Base-by-base conservation (phyloP, 2,329 filamentous ascomycete genomes). In the Teratosphaeriaceae sp. region DNA sequence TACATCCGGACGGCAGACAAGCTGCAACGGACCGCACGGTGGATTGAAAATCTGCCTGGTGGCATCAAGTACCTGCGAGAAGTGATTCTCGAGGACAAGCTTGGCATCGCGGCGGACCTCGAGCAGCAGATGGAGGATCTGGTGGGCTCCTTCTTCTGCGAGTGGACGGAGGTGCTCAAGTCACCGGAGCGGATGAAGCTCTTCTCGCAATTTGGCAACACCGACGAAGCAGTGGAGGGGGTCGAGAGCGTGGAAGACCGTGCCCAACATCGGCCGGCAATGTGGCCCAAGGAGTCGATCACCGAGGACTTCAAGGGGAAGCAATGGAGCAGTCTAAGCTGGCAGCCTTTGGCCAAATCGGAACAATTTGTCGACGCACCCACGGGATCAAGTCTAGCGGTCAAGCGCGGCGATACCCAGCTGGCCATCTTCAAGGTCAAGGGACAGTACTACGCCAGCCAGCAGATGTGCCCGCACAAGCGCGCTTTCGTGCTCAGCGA, bases 391-490 rank as follows among this genome's bases (percentile, higher is more conserved):
- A 84, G 80, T 8, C 81, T 85, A 3, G 82, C 82, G 23, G 72
- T 95, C 65, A 92, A 94, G 71, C 78, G 86, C 33, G 86, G 88
- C 33, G 88, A 94, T 63, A 94, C 88, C 0, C 88, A 95, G 64
- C 75, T 95, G 2, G 88, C 88, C 6, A 71, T 95, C 41, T 95
- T 89, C 78, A 85, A 88, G 56, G 76, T 94, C 48, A 78, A 79
- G 42, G 88, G 87, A 16, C 77, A 76, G 42, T 94, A 82, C 72
- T 90, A 90, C 64, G 85, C 85, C 45, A 85, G 84, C 12, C 88
- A 95, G 68, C 87, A 95, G 61, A 95, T 95, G 88, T 95, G 88
- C 62, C 88, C 88, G 8, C 88, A 94, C 69, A 92, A 90, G 67
- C 82, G 88, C 9, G 82, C 88, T 1, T 95, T 95, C 58, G 83